phyloP scores from a whole-genome alignment of 139 green algal species.

The Gonium pectorale region DNA sequence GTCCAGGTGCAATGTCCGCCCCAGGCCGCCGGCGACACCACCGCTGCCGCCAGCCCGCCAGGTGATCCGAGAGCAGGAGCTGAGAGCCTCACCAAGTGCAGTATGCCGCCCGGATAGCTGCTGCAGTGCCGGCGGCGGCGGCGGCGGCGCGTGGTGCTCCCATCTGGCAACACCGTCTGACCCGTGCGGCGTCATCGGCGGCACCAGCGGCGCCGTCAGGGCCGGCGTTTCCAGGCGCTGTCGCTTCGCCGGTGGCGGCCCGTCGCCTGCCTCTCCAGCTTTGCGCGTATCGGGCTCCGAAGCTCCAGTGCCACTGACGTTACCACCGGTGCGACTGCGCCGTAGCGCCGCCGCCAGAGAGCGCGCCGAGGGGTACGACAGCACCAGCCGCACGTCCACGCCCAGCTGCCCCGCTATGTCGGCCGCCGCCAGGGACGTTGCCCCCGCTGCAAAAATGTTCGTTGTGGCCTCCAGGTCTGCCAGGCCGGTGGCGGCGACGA shows the following conservation, averaged over 20 bases:
- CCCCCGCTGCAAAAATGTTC: slow-evolving; percentile 32
- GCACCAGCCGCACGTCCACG: slow-evolving; percentile 34
- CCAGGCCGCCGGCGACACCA: no score
- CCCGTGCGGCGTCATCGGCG: no score
- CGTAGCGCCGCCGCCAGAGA: slow-evolving; percentile 46
- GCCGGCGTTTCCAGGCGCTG: neutral
- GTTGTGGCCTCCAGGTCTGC: slow-evolving; percentile 36
- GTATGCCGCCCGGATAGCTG: no score
- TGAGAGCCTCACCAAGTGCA: no score
- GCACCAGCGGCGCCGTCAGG: neutral
- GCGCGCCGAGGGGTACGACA: slow-evolving; percentile 22
- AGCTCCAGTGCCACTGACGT: no score
- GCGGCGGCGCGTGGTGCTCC: no score
- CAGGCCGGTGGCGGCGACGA: slow-evolving; percentile 27
- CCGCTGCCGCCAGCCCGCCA: no score
- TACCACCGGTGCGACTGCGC: neutral
- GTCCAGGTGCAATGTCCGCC: no score
- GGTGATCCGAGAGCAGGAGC: no score
- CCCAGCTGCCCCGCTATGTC: slow-evolving; percentile 21
- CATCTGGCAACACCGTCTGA: no score
- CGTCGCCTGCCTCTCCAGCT: no score
- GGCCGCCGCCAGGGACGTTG: slow-evolving; percentile 38
- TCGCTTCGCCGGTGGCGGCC: neutral
- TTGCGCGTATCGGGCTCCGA: no score
- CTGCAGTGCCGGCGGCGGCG: neutral